Evolutionary conservation across 106 monocot species (phyloP).

Genomic region (Triglochin maritima): DNA sequence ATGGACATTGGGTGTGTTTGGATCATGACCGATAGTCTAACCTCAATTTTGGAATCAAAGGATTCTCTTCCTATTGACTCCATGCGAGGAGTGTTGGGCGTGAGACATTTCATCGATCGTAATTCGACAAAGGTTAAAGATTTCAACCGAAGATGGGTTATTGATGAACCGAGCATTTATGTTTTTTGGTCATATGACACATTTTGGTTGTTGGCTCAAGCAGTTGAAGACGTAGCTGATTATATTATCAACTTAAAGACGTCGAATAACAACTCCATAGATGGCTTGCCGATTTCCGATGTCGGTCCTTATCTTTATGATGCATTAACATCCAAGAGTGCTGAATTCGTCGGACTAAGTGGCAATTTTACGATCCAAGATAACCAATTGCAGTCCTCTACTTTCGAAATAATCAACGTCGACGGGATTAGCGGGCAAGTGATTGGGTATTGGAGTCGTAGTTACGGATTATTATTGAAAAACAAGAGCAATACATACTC

Average conservation of each 20-base stretch:
- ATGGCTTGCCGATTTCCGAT: slow-evolving; percentile 9
- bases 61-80: neutral
- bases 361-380: neutral
- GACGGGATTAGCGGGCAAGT: neutral
- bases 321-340: slow-evolving; percentile 4
- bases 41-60: neutral
- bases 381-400: slow-evolving; percentile 5
- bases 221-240: slow-evolving; percentile 7
- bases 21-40: slow-evolving; percentile 17
- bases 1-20: slow-evolving; percentile 17
- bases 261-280: slow-evolving; percentile 6
- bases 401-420: slow-evolving; percentile 7
- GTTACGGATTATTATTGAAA: neutral
- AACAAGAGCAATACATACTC: neutral
- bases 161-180: slow-evolving; percentile 13
- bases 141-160: slow-evolving; percentile 6
- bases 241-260: neutral
- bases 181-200: slow-evolving; percentile 61
- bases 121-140: neutral
- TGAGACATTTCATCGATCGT: slow-evolving; percentile 1
- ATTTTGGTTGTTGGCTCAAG: slow-evolving; percentile 41
- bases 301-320: slow-evolving; percentile 20
- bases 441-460: slow-evolving; percentile 1
- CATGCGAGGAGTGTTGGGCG: slow-evolving; percentile 15
- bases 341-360: slow-evolving; percentile 16